phyloP scores from a whole-genome alignment of 768 basidiomycete genomes.

The Epithele typhae region DNA sequence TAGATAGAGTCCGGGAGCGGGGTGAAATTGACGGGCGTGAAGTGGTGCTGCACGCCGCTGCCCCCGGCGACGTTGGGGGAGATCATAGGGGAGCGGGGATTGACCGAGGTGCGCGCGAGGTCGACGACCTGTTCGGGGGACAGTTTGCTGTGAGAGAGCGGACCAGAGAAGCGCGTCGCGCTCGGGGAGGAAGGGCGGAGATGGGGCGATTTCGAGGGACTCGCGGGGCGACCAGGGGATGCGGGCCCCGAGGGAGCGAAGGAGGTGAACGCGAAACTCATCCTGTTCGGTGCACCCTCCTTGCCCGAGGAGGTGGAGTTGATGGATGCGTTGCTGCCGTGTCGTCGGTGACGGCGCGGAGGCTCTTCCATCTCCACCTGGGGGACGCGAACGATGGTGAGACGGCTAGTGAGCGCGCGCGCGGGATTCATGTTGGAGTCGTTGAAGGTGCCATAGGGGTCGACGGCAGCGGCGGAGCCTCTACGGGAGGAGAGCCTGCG shows the following conservation, averaged over 20 bases:
- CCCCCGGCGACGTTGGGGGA: slow-evolving; percentile 16
- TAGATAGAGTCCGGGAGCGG: slow-evolving; percentile 72
- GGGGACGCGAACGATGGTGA: slow-evolving; percentile 73
- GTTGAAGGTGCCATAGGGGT: slow-evolving; percentile 60
- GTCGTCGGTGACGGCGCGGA: slow-evolving; percentile 29
- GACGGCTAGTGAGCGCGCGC: slow-evolving; percentile 53
- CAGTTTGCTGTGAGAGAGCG: slow-evolving; percentile 41
- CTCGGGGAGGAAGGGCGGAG: slow-evolving; percentile 38
- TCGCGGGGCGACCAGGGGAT: slow-evolving; percentile 16
- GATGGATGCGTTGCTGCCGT: slow-evolving; percentile 27
- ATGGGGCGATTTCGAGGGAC: slow-evolving; percentile 32
- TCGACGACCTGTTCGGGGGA: slow-evolving; percentile 73
- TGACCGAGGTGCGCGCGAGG: slow-evolving; percentile 59
- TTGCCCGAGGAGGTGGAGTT: slow-evolving; percentile 24
- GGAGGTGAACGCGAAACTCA: slow-evolving; percentile 65
- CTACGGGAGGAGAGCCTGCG: slow-evolving; percentile 51
- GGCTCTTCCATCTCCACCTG: slow-evolving; percentile 30
- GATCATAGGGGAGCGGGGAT: slow-evolving; percentile 32
- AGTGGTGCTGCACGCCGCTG: slow-evolving; percentile 15
- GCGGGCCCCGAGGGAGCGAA: slow-evolving; percentile 37
- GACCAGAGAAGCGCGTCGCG: slow-evolving; percentile 34
- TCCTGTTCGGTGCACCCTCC: slow-evolving; percentile 28
- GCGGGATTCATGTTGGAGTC: slow-evolving; percentile 47
- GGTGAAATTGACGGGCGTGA: slow-evolving; percentile 60
- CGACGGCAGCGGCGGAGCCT: slow-evolving; percentile 64